These are phyloP conservation scores for Penicillium rolfsii DNA, from an alignment of 2,329 filamentous ascomycete genomes.

Conservation along the genomic window DNA sequence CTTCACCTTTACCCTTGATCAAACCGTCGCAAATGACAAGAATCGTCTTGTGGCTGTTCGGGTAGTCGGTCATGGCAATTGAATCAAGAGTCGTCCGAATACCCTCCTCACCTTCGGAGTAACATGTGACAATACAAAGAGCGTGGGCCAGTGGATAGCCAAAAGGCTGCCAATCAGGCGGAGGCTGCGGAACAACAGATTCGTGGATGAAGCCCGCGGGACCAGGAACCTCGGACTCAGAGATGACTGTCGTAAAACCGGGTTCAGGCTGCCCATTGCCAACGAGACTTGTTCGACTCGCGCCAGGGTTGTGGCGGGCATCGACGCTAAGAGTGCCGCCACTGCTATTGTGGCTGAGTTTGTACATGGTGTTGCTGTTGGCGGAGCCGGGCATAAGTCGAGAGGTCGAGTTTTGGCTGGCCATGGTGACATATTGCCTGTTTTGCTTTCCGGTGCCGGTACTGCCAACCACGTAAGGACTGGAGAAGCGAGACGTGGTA, in stretches of 20 bases:
- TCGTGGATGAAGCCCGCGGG: constrained; percentile 96
- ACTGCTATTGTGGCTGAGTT: constrained; percentile 57
- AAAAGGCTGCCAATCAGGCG: constrained; percentile 95
- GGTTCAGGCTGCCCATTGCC: constrained; percentile 54
- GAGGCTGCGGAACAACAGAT: constrained; percentile 91
- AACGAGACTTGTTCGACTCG: constrained; percentile 62
- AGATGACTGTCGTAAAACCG: constrained; percentile 58
- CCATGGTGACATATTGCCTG: constrained; percentile 85
- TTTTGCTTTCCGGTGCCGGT: constrained; percentile 56
- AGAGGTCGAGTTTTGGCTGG: constrained; percentile 78
- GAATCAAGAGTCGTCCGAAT: constrained; percentile 94
- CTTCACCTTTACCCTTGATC: constrained; percentile 93
- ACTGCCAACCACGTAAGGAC: constrained; percentile 70
- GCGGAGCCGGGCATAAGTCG: constrained; percentile 64
- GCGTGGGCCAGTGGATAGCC: constrained; percentile 92
- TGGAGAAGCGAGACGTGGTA: constrained; percentile 91
- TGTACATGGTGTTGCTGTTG: constrained; percentile 68
- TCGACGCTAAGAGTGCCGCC: constrained; percentile 58
- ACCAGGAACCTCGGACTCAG: constrained; percentile 71
- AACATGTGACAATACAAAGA: constrained; percentile 93
- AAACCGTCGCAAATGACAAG: constrained; percentile 96
- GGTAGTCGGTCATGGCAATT: constrained; percentile 95
- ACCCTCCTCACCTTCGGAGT: constrained; percentile 92
- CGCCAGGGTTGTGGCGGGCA: constrained; percentile 45
- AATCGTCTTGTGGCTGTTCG: constrained; percentile 98